phyloP scores from a whole-genome alignment of 108 stramenopile genomes.

The Nannochloropsis salina region DNA sequence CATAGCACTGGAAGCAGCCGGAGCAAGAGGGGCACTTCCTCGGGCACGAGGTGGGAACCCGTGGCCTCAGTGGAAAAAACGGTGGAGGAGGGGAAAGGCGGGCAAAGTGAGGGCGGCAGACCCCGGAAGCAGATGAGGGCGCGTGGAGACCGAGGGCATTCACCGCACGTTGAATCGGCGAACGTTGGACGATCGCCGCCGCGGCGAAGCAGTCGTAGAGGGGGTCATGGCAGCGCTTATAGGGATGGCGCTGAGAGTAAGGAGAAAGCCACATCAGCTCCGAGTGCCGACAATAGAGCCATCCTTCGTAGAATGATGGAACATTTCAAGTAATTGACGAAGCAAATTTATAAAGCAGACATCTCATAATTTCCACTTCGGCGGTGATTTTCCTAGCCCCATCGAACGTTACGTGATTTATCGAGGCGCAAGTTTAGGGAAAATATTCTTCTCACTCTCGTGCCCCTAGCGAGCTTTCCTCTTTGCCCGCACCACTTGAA shows the following conservation, averaged over 20 bases:
- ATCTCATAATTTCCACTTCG: too few species aligned
- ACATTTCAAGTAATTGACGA: not conserved
- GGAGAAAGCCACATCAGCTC: not conserved
- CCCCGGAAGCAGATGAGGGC: not conserved
- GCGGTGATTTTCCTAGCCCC: too few species aligned
- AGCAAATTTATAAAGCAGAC: too few species aligned
- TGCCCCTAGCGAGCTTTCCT: too few species aligned
- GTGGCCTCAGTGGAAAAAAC: not conserved
- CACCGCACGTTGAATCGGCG: too few species aligned
- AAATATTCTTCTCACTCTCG: too few species aligned
- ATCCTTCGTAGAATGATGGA: slow-evolving; percentile 11
- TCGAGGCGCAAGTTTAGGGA: too few species aligned
- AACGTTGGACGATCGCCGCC: not conserved
- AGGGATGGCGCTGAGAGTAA: not conserved
- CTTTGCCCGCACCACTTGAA: too few species aligned
- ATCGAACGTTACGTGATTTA: too few species aligned
- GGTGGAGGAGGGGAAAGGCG: not conserved
- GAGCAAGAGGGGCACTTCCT: too few species aligned
- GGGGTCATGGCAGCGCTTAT: not conserved
- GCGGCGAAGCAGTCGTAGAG: slow-evolving; percentile 15
- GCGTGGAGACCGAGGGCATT: not conserved
- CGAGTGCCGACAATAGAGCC: not conserved
- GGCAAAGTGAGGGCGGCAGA: not conserved
- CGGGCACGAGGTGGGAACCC: too few species aligned
- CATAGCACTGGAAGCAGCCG: too few species aligned